Percentiles rank a stretch among this genome's conserved stretches.
phyloP scores from a whole-genome alignment of 371 early-diverging fungal genomes.

The Batrachochytrium dendrobatidis region DNA sequence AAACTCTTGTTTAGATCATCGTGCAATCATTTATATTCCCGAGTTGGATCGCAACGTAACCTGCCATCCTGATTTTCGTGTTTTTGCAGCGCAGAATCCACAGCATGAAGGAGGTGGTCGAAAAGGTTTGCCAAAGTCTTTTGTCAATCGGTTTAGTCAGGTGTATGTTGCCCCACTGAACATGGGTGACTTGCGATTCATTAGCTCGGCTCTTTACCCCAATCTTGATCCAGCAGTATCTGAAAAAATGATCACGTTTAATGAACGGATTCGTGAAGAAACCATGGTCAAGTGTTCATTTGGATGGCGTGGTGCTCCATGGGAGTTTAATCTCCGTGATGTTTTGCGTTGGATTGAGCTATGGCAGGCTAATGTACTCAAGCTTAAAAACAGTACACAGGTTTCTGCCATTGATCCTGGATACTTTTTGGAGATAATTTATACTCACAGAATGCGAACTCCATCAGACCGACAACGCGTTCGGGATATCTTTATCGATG shows the following conservation, averaged over 20 bases:
- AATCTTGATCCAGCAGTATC: slow-evolving; percentile 43
- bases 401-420: slow-evolving; percentile 47
- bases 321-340: slow-evolving; percentile 98
- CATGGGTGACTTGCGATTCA: slow-evolving; percentile 68
- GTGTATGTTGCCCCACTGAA: slow-evolving; percentile 84
- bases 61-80: slow-evolving; percentile 77
- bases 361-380: slow-evolving; percentile 11
- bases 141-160: slow-evolving; percentile 96
- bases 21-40: slow-evolving; percentile 90
- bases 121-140: slow-evolving; percentile 97
- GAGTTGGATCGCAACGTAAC: slow-evolving; percentile 84
- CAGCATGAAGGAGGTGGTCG: slow-evolving; percentile 95
- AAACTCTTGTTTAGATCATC: slow-evolving; percentile 98
- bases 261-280: slow-evolving; percentile 72
- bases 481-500: slow-evolving; percentile 51
- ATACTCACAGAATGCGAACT: slow-evolving; percentile 83
- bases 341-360: slow-evolving; percentile 91
- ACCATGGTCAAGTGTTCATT: slow-evolving; percentile 74
- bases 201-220: slow-evolving; percentile 64
- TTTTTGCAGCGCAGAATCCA: slow-evolving; percentile 99
- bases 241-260: slow-evolving; percentile 80
- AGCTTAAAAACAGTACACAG: slow-evolving; percentile 28
- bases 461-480: slow-evolving; percentile 67
- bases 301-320: slow-evolving; percentile 84
- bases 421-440: slow-evolving; percentile 71